These are phyloP conservation scores for Penicillium samsonianum DNA, from an alignment of 495 filamentous ascomycete genomes.

Conservation along the genomic window DNA sequence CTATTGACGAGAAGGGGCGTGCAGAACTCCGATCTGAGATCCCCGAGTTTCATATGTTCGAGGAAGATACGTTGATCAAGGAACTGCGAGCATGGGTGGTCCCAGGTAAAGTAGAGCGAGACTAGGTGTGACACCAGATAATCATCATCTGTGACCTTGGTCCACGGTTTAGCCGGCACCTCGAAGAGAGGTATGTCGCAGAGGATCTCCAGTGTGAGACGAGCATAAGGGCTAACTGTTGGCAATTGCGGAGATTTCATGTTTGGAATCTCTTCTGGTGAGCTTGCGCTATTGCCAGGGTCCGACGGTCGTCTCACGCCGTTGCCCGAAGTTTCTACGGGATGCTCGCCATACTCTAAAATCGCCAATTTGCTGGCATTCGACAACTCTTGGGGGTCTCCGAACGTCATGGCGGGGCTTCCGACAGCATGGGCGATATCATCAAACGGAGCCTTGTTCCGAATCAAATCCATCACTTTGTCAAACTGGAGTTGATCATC, in stretches of 20 bases:
- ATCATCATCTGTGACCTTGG: conserved; percentile 45
- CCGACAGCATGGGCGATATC: conserved; percentile 31
- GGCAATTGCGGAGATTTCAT: conserved; percentile 12
- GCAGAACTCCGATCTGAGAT: conserved; percentile 35
- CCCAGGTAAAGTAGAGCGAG: conserved; percentile 50
- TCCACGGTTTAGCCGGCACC: conserved; percentile 48
- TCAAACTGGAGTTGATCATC: conserved; percentile 27
- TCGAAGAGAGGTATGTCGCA: conserved; percentile 40
- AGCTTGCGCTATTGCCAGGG: conserved; percentile 14
- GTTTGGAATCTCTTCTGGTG: conserved; percentile 18
- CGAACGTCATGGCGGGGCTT: conserved; percentile 18
- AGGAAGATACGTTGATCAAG: conserved; percentile 41
- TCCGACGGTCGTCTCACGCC: conserved; percentile 8
- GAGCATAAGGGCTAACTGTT: conserved; percentile 24
- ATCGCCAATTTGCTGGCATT: conserved; percentile 12
- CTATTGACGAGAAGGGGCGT: conserved; percentile 43
- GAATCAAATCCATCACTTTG: conserved; percentile 31
- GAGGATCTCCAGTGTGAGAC: conserved; percentile 39
- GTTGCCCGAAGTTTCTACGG: background rate
- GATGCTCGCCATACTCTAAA: conserved; percentile 15
- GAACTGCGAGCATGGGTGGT: conserved; percentile 41
- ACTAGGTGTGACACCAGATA: conserved; percentile 50
- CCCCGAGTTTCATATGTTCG: conserved; percentile 30
- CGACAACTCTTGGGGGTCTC: conserved; percentile 18
- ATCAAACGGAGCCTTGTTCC: conserved; percentile 23